phyloP scores from a whole-genome alignment of 2,329 filamentous ascomycete species.

The Stachybotrys chlorohalonatus region DNA sequence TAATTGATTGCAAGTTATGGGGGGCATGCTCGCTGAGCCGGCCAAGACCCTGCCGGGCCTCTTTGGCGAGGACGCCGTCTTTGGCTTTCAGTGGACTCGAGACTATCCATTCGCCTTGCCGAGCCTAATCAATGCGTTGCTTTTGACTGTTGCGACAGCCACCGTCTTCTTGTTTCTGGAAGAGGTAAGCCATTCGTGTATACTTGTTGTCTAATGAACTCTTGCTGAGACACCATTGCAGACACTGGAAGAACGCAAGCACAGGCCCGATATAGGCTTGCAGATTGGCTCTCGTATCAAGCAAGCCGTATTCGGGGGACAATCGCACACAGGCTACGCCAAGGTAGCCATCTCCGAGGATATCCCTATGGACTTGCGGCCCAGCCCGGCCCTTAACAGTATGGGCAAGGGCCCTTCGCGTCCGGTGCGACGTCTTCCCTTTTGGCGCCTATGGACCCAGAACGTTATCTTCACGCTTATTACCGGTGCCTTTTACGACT shows the following conservation, averaged over 20 bases:
- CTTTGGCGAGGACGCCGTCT: slow-evolving; percentile 49
- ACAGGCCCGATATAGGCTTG: slow-evolving; percentile 36
- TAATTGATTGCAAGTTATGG: slow-evolving; percentile 33
- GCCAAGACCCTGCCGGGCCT: slow-evolving; percentile 49
- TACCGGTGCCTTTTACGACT: slow-evolving; percentile 59
- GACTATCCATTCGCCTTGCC: slow-evolving; percentile 62
- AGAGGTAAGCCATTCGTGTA: slow-evolving; percentile 35
- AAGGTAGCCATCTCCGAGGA: slow-evolving; percentile 14
- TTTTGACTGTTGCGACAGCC: slow-evolving; percentile 45
- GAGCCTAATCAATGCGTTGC: slow-evolving; percentile 55
- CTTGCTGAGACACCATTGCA: slow-evolving; percentile 9
- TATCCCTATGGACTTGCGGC: neutral
- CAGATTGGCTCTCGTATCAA: slow-evolving; percentile 23
- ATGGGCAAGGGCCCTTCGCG: slow-evolving; percentile 3
- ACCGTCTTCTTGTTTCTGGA: slow-evolving; percentile 56
- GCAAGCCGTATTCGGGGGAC: slow-evolving; percentile 15
- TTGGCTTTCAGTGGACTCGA: slow-evolving; percentile 57
- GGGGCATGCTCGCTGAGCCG: slow-evolving; percentile 61
- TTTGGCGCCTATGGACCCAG: slow-evolving; percentile 35
- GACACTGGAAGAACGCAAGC: slow-evolving; percentile 37
- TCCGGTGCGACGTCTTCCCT: slow-evolving; percentile 18
- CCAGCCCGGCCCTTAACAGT: slow-evolving; percentile 1
- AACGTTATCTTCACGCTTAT: slow-evolving; percentile 46
- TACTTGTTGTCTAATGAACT: neutral
- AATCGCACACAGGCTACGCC: slow-evolving; percentile 19